Conservation (phyloP, 1,284 basidiomycete species). For the Melampsora larici-populina region DNA sequence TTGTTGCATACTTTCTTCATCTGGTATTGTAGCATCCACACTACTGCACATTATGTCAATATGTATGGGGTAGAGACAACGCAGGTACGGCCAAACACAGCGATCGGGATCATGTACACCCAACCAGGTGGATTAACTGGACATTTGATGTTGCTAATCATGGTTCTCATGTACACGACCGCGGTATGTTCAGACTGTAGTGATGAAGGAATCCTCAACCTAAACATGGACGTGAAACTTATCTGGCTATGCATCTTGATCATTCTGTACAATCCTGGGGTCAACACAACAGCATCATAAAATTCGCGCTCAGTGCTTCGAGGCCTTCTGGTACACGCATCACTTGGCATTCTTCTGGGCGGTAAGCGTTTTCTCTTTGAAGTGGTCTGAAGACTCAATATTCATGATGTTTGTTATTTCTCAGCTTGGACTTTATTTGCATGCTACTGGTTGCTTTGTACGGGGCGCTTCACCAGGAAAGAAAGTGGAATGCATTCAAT, state of each 20-base stretch:
- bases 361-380: slow-evolving; percentile 56
- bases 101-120: slow-evolving; percentile 32
- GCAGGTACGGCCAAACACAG: slow-evolving; percentile 20
- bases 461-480: slow-evolving; percentile 64
- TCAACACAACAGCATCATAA: slow-evolving; percentile 65
- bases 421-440: slow-evolving; percentile 68
- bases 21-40: slow-evolving; percentile 18
- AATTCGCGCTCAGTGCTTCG: slow-evolving; percentile 78
- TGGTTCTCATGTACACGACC: slow-evolving; percentile 65
- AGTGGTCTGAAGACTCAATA: background rate
- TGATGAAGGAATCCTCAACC: no score
- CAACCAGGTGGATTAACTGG: slow-evolving; percentile 71
- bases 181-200: slow-evolving; percentile 29
- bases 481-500: slow-evolving; percentile 78
- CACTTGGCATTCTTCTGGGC: slow-evolving; percentile 88
- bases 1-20: no score
- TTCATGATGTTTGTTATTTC: slow-evolving; percentile 31
- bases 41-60: slow-evolving; percentile 41
- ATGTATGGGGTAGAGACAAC: slow-evolving; percentile 28
- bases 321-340: slow-evolving; percentile 89
- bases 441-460: slow-evolving; percentile 87
- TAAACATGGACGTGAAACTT: no score
- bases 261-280: background rate
- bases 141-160: slow-evolving; percentile 65
- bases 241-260: no score